Conservation (phyloP, 108 stramenopile genomes). For the Nitzschia putrida region DNA sequence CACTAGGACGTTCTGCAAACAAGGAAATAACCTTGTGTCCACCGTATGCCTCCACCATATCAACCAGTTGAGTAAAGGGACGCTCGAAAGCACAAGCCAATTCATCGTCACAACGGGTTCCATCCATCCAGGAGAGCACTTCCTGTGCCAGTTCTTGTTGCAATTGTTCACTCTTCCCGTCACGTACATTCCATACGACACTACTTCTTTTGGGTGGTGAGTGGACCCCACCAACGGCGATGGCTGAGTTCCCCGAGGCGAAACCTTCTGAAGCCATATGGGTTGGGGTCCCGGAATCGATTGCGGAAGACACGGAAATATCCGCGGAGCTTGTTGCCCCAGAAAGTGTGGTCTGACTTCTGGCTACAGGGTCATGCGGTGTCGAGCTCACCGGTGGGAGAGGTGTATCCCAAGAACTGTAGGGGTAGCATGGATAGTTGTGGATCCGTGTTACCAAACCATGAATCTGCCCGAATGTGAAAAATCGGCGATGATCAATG, state of each 20-base stretch:
- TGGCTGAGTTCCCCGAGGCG: neutral
- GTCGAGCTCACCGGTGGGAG: neutral
- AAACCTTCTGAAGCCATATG: neutral
- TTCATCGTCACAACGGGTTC: slow-evolving; percentile 79
- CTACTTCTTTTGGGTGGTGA: neutral
- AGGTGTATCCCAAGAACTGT: slow-evolving; percentile 1
- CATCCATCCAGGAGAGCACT: slow-evolving; percentile 71
- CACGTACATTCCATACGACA: neutral
- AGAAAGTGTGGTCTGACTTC: neutral
- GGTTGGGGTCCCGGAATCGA: neutral
- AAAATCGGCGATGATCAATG: slow-evolving; percentile 84
- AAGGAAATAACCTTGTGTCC: slow-evolving; percentile 26
- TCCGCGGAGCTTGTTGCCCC: neutral
- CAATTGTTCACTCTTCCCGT: neutral
- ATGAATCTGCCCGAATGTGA: slow-evolving; percentile 84
- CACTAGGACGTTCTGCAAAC: slow-evolving; percentile 1
- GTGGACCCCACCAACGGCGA: too few species aligned
- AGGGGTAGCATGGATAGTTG: slow-evolving; percentile 66
- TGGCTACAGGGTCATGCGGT: neutral
- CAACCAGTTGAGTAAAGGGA: slow-evolving; percentile 61
- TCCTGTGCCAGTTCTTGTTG: slow-evolving; percentile 26
- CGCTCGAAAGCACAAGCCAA: slow-evolving; percentile 67
- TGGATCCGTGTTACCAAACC: slow-evolving; percentile 83
- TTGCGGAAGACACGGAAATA: neutral
- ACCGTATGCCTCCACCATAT: slow-evolving; percentile 43